A percentile compares a stretch with the other conserved stretches of the same genome.
Conservation (phyloP, 805 yeast genomes). For the Yarrowia alimentaria region DNA sequence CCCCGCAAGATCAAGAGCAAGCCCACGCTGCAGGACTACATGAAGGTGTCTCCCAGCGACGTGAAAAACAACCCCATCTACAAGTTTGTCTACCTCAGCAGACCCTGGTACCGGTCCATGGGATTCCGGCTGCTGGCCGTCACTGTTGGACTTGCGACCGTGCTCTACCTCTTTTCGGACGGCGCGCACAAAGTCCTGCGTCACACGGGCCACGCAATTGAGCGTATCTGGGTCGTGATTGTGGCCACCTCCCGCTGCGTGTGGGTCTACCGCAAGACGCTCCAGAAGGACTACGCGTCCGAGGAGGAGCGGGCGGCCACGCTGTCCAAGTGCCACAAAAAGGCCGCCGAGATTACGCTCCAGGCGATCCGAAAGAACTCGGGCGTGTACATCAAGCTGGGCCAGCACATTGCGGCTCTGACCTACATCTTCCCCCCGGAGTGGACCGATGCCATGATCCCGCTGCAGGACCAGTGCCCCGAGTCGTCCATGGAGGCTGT, state of each 20-base stretch:
- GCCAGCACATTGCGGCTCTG: slow-evolving; percentile 91
- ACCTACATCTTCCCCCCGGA: slow-evolving; percentile 86
- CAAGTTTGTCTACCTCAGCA: slow-evolving; percentile 25
- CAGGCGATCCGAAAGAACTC: slow-evolving; percentile 81
- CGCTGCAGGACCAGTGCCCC: slow-evolving; percentile 90
- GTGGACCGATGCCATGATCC: slow-evolving; percentile 95
- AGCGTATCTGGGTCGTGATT: slow-evolving; percentile 38
- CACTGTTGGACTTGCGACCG: slow-evolving; percentile 2
- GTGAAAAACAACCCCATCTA: slow-evolving; percentile 23
- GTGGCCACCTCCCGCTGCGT: slow-evolving; percentile 72
- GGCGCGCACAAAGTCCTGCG: slow-evolving; percentile 30
- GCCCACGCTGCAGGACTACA: slow-evolving; percentile 3
- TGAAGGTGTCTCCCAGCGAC: not conserved
- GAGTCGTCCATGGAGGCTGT: slow-evolving; percentile 70
- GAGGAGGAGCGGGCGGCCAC: slow-evolving; percentile 52
- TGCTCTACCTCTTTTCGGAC: slow-evolving; percentile 8
- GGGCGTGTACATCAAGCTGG: slow-evolving; percentile 89
- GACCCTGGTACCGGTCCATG: slow-evolving; percentile 13
- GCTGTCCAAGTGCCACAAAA: slow-evolving; percentile 62
- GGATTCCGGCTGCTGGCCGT: slow-evolving; percentile 11
- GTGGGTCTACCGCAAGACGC: slow-evolving; percentile 58
- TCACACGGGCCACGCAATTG: slow-evolving; percentile 33
- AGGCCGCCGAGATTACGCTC: slow-evolving; percentile 76
- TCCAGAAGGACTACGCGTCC: slow-evolving; percentile 47
- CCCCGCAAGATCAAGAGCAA: not conserved